Percentiles rank a stretch among this genome's conserved stretches.
Evolutionary conservation across 805 yeast genomes (phyloP).

Genomic region (Saccharomycopsis microspora): DNA sequence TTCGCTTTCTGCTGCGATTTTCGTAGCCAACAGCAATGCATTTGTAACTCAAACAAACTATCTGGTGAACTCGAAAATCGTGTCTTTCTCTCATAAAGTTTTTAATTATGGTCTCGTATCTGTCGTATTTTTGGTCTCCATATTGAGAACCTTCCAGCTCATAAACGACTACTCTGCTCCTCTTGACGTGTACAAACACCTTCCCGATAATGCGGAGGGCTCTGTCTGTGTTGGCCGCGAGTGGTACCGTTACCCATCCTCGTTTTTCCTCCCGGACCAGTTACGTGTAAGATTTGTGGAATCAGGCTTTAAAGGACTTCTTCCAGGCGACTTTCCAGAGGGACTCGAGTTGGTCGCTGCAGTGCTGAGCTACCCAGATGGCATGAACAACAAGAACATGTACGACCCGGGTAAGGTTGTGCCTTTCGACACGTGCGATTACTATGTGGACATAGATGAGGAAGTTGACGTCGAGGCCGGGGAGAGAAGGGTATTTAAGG

Average conservation of each 20-base stretch:
- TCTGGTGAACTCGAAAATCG: not conserved
- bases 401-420: slow-evolving; percentile 51
- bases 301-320: slow-evolving; percentile 74
- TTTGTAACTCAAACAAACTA: not conserved
- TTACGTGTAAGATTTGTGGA: slow-evolving; percentile 55
- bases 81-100: not conserved
- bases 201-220: slow-evolving; percentile 24
- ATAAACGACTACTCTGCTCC: slow-evolving; percentile 67
- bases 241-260: slow-evolving; percentile 89
- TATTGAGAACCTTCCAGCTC: slow-evolving; percentile 48
- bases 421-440: slow-evolving; percentile 47
- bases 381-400: slow-evolving; percentile 66
- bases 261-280: slow-evolving; percentile 63
- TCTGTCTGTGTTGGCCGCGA: slow-evolving; percentile 88
- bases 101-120: slow-evolving; percentile 3
- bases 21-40: not conserved
- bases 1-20: slow-evolving; percentile 44
- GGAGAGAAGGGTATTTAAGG: slow-evolving; percentile 22
- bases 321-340: slow-evolving; percentile 80
- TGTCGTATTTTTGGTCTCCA: slow-evolving; percentile 23
- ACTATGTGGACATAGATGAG: slow-evolving; percentile 51
- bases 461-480: slow-evolving; percentile 33
- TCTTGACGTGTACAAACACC: slow-evolving; percentile 38
- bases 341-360: slow-evolving; percentile 20
- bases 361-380: slow-evolving; percentile 40